Percentiles rank a stretch among this genome's conserved stretches.
Evolutionary conservation across 495 filamentous ascomycete genomes (phyloP).

Genomic region (Penicillium desertorum): DNA sequence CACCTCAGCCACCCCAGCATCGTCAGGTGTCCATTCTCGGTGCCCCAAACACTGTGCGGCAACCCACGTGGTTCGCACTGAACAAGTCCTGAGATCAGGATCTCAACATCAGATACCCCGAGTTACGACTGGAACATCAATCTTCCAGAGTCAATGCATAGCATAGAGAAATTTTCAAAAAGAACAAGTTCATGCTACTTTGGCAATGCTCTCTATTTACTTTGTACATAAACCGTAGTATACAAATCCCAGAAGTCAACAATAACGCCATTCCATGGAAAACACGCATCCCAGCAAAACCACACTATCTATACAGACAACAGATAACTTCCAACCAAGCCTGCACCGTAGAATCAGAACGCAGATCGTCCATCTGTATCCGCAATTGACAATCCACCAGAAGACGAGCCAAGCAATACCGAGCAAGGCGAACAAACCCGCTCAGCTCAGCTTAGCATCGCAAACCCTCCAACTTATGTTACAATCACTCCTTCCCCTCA

Average conservation of each 20-base stretch:
- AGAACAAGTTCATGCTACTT: constrained; percentile 1
- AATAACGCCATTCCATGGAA: constrained; percentile 13
- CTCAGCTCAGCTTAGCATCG: too few species aligned
- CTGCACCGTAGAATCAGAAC: neutral
- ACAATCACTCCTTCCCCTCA: constrained; percentile 22
- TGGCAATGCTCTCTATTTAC: constrained; percentile 6
- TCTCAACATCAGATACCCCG: neutral
- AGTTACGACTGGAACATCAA: neutral
- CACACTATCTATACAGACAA: neutral
- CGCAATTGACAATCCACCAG: neutral
- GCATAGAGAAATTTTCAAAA: neutral
- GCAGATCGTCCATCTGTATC: neutral
- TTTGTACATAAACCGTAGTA: constrained; percentile 16
- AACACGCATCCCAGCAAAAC: constrained; percentile 8
- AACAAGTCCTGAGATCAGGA: neutral
- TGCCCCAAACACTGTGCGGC: constrained; percentile 7
- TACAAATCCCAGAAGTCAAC: constrained; percentile 10
- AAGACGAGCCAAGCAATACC: neutral
- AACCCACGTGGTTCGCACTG: neutral
- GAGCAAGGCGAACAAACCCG: too few species aligned
- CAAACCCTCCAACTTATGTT: neutral
- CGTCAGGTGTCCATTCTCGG: constrained; percentile 2
- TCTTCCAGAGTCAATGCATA: neutral
- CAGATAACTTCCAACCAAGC: neutral
- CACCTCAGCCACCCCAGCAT: neutral